Evolutionary conservation across 768 basidiomycete genomes (phyloP).

Genomic region (Xerocomellus chrysenteron): DNA sequence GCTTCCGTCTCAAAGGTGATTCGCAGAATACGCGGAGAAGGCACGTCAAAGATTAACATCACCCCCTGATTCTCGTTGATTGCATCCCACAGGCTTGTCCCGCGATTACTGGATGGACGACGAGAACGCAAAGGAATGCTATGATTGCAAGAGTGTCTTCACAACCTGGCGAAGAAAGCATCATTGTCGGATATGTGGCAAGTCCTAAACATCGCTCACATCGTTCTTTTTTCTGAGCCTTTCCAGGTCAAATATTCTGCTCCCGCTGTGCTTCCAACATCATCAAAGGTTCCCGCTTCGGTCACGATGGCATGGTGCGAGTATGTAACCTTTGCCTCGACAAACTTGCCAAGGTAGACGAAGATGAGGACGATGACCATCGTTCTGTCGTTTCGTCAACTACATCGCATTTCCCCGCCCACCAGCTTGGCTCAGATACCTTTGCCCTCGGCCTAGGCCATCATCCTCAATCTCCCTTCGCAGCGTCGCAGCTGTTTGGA

Average conservation of each 20-base stretch:
- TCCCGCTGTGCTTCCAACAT: conserved; percentile 96
- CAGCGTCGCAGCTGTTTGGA: conserved; percentile 81
- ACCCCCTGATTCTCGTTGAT: conserved; percentile 7
- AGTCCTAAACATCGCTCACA: conserved; percentile 18
- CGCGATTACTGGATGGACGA: conserved; percentile 99
- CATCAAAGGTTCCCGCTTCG: conserved; percentile 91
- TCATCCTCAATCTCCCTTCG: conserved; percentile 83
- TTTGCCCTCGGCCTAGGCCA: conserved; percentile 37
- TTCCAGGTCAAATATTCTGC: conserved; percentile 92
- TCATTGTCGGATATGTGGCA: conserved; percentile 96
- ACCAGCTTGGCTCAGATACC: conserved; percentile 62
- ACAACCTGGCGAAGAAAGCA: conserved; percentile 94
- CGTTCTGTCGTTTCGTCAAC: conserved; percentile 76
- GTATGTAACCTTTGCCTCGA: conserved; percentile 96
- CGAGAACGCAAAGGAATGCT: conserved; percentile 92
- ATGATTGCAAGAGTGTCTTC: conserved; percentile 93
- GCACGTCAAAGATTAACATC: conserved; percentile 35
- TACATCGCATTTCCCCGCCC: conserved; percentile 70
- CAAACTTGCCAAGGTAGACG: conserved; percentile 83
- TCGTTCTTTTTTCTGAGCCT: not conserved
- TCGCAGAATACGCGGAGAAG: conserved; percentile 86
- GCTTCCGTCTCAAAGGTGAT: conserved; percentile 92
- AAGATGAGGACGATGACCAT: conserved; percentile 87
- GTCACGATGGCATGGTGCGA: conserved; percentile 92
- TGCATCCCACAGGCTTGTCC: conserved; percentile 59